Percentiles rank a stretch among this genome's conserved stretches.
These are phyloP conservation scores for Trichoderma sp. DNA, from an alignment of 2,329 filamentous ascomycete species.

Conservation along the genomic window DNA sequence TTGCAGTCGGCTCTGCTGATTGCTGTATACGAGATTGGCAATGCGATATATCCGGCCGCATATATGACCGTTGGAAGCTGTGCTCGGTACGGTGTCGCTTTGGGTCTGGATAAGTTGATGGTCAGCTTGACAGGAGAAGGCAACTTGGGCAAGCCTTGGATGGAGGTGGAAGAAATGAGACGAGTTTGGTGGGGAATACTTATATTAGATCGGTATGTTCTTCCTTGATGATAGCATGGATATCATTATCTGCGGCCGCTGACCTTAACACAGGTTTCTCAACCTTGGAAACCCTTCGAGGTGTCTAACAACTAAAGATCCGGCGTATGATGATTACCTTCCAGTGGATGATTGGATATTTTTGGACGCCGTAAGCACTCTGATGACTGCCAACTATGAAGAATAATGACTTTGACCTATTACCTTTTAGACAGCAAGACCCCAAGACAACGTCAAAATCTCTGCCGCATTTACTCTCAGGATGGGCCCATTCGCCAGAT, in stretches of 20 bases:
- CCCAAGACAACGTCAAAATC: not conserved
- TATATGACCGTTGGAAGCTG: conserved; percentile 8
- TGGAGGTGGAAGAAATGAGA: conserved; percentile 13
- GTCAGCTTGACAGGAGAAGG: not conserved
- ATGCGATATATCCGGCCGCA: conserved; percentile 3
- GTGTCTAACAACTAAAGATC: not conserved
- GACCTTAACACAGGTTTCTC: not conserved
- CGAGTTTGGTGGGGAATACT: conserved; percentile 9
- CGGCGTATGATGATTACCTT: conserved; percentile 7
- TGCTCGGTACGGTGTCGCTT: not conserved
- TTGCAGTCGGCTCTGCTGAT: not conserved
- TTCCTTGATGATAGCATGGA: not conserved
- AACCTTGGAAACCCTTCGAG: conserved; percentile 5
- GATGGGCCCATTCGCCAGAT: not conserved
- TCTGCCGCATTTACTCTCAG: conserved; percentile 10
- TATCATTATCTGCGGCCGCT: not conserved
- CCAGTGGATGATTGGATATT: not conserved
- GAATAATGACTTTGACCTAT: accelerated
- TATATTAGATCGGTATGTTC: not conserved
- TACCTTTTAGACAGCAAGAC: not conserved
- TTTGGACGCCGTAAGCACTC: not conserved
- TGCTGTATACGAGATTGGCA: conserved; percentile 5
- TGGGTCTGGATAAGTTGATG: conserved; percentile 1
- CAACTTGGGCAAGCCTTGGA: not conserved
- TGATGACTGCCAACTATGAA: not conserved